phyloP scores from a whole-genome alignment of 169 alveolate species.

The Plasmodium blacklocki region DNA sequence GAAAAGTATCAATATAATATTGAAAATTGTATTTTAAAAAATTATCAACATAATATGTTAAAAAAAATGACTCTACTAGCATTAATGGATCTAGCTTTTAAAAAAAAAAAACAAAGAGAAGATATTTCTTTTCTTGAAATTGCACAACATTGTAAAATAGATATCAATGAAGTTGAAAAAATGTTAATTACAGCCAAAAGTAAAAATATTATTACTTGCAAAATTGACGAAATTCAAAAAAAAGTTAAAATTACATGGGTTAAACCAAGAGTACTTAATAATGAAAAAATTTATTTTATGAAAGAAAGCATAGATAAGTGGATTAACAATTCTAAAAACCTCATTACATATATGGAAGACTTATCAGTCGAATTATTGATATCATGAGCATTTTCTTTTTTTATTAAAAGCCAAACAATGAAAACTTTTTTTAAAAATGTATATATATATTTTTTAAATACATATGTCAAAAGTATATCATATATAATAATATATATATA shows the following conservation, averaged over 20 bases:
- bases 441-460: too few relatives aligned
- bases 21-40: constrained; percentile 58
- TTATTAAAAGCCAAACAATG: too few relatives aligned
- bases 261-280: constrained; percentile 83
- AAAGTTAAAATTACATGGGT: constrained; percentile 84
- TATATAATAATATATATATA: too few relatives aligned
- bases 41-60: constrained; percentile 76
- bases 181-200: constrained; percentile 85
- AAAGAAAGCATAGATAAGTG: constrained; percentile 56
- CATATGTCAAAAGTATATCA: too few relatives aligned
- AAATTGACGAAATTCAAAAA: constrained; percentile 83
- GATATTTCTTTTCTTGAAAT: constrained; percentile 82
- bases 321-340: constrained; percentile 40
- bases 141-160: constrained; percentile 82
- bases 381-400: constrained; percentile 6
- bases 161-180: constrained; percentile 81
- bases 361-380: constrained; percentile 44
- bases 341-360: constrained; percentile 75
- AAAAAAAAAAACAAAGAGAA: constrained; percentile 84
- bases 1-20: constrained; percentile 32
- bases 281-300: constrained; percentile 70
- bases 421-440: too few relatives aligned
- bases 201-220: constrained; percentile 80
- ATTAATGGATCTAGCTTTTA: constrained; percentile 85
- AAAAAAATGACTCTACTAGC: constrained; percentile 83